phyloP scores from a whole-genome alignment of 371 early-diverging fungal genomes.

The Apophysomyces sp. region DNA sequence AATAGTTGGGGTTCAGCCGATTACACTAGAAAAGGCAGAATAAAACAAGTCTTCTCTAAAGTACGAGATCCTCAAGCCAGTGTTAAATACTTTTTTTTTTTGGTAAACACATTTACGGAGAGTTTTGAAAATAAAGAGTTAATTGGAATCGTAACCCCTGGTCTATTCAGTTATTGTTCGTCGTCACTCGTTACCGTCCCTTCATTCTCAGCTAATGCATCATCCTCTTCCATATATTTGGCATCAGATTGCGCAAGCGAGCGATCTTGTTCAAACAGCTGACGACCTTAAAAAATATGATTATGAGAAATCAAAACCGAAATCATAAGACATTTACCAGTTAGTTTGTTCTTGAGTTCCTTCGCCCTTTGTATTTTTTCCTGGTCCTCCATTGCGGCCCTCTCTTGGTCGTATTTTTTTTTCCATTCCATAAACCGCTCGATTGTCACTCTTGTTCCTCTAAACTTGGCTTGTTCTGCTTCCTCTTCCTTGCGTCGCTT shows the following conservation, averaged over 20 bases:
- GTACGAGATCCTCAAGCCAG: too few species aligned
- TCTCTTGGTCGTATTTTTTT: slow-evolving; percentile 73
- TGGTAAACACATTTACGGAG: too few species aligned
- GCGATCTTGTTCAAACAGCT: slow-evolving; percentile 90
- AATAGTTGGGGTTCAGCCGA: too few species aligned
- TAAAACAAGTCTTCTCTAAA: too few species aligned
- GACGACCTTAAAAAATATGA: slow-evolving; percentile 58
- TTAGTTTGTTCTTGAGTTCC: slow-evolving; percentile 54
- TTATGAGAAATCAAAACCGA: background rate
- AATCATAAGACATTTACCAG: slow-evolving; percentile 37
- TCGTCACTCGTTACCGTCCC: slow-evolving; percentile 51
- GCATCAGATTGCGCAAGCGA: slow-evolving; percentile 84
- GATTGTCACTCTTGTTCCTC: slow-evolving; percentile 83
- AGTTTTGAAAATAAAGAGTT: too few species aligned
- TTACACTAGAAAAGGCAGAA: too few species aligned
- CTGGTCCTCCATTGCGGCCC: slow-evolving; percentile 55
- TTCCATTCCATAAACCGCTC: slow-evolving; percentile 85
- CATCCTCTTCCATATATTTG: slow-evolving; percentile 82
- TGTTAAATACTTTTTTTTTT: too few species aligned
- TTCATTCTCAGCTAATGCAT: slow-evolving; percentile 72
- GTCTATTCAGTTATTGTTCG: too few species aligned
- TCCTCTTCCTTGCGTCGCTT: slow-evolving; percentile 71
- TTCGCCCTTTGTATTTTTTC: slow-evolving; percentile 46
- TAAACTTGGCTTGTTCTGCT: slow-evolving; percentile 75
- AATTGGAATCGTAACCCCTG: too few species aligned